phyloP scores from a whole-genome alignment of 306 rosid species.

The Trichosanthes cucumerina region DNA sequence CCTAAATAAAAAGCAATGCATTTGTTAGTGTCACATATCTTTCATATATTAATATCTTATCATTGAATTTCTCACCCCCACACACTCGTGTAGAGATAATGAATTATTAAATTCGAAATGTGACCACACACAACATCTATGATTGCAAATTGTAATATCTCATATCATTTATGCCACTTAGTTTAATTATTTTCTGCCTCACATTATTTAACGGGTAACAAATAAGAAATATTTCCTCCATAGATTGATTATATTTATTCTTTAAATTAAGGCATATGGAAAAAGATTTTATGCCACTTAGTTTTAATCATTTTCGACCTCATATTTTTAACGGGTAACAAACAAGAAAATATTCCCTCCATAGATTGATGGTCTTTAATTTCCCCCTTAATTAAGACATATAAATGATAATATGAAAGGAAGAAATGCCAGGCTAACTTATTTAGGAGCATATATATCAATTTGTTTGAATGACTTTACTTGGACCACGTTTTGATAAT shows the following conservation, averaged over 20 bases:
- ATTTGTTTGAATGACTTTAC: neutral
- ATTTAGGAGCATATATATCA: neutral
- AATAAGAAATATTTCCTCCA: neutral
- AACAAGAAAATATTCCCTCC: neutral
- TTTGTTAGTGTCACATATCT: slow-evolving; percentile 7
- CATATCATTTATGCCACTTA: neutral
- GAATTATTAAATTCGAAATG: neutral
- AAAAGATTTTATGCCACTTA: neutral
- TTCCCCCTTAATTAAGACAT: neutral
- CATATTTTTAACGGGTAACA: neutral
- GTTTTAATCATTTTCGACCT: neutral
- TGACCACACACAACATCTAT: neutral
- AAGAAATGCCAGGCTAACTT: neutral
- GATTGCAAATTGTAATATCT: neutral
- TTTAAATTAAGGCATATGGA: neutral
- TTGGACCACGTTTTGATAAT: neutral
- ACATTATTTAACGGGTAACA: neutral
- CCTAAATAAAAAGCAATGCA: neutral
- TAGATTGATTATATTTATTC: neutral
- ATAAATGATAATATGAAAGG: neutral
- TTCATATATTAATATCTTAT: slow-evolving; percentile 8
- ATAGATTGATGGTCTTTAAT: neutral
- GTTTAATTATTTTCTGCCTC: neutral
- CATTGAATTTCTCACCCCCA: slow-evolving; percentile 10
- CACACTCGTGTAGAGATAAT: neutral